Base-by-base conservation (phyloP, 164 flowering plant genomes). In the Vitis labrusca region DNA sequence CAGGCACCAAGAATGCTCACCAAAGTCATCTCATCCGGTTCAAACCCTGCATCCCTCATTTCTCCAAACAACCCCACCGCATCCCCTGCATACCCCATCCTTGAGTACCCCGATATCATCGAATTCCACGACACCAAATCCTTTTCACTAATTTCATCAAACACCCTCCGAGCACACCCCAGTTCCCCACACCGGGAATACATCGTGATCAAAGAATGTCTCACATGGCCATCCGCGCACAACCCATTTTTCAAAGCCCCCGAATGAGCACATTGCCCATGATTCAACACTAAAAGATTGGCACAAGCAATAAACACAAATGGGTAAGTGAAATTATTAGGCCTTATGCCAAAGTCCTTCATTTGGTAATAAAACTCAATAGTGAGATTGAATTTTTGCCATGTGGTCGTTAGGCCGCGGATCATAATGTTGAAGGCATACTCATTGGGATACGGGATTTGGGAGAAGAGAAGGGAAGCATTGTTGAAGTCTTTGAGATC, bases 81-180 rank as follows among this genome's bases (percentile, higher is more conserved):
- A 37, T 86, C 86, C 61, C 61, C 54, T 0, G 88, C 78, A 71
- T 60, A 74, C 10, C 92, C 90, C 86, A 76, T 72, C 66, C 77
- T 78, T 8, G 86, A 67, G 47, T 83, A 88, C 75, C 92, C 92
- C 10, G 88, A 84, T 17, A 88, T 86, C 79, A 88, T 83, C n/a
- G 92, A 84, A 61, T 84, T 86, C 92, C 92, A 88, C 10, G 92
- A 86, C 16, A 88, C 92, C 69, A 73, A 64, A 63, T 85, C 90
- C 54, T 83, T 85, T 3, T 67, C 79, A 65, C 19, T 8, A 71
- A 88, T 86, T 82, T 88, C 88, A 78, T 86, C 90, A 72, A 88
- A 86, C 86, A 88, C 85, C 63, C 75, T 72, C n/a, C 87, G 77
- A 0, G 90, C 88, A 74, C 23, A 55, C 15, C 73, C 79, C 75